Conservation (phyloP, 192 early-diverging fungal genomes). For the Rhizophagus clarus region DNA sequence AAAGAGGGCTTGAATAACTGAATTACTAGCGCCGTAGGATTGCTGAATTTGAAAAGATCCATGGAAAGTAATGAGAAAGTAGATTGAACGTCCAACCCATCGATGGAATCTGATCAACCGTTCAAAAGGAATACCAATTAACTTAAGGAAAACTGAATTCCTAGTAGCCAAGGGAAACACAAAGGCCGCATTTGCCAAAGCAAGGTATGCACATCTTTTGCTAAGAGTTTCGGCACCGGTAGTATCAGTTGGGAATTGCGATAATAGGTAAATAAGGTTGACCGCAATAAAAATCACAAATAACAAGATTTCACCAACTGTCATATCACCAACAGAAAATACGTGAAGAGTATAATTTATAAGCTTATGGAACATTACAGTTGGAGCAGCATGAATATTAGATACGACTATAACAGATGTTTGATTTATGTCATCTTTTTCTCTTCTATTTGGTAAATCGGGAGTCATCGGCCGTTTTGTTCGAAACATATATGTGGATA, state of each 20-base stretch:
- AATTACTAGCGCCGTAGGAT: neutral
- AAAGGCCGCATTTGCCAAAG: conserved; percentile 41
- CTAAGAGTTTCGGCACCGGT: neutral
- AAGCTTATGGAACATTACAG: conserved; percentile 10
- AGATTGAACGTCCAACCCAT: conserved; percentile 42
- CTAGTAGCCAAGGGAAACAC: conserved; percentile 44
- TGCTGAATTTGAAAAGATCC: conserved; percentile 18
- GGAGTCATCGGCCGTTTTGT: neutral
- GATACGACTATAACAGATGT: neutral
- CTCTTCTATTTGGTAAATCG: conserved; percentile 1
- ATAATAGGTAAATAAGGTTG: neutral
- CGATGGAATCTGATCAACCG: conserved; percentile 46
- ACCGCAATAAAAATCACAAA: neutral
- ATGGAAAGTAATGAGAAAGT: conserved; percentile 26
- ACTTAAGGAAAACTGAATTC: conserved; percentile 38
- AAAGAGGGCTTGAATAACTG: neutral
- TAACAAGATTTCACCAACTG: neutral
- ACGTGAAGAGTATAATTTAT: neutral
- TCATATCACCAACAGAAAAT: conserved; percentile 2
- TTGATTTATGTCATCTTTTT: neutral
- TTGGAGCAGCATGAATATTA: neutral
- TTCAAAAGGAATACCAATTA: conserved; percentile 47
- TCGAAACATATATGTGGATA: neutral
- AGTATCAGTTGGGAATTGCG: neutral
- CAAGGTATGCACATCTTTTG: neutral